Conservation (phyloP, 2,329 filamentous ascomycete genomes). For the Ampelomyces quisqualis region DNA sequence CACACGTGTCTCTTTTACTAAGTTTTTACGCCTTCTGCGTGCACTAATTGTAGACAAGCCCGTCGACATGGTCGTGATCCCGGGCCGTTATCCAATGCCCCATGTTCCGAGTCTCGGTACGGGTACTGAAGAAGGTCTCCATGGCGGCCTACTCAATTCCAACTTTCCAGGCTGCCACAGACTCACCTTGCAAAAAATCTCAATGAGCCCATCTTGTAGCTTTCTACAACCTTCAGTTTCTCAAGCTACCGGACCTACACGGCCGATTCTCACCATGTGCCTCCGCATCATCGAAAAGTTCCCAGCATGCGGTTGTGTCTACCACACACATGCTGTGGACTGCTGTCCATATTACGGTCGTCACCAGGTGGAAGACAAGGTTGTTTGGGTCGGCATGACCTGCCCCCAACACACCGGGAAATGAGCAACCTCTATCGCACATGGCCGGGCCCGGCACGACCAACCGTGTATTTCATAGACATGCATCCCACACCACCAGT, state of each 20-base stretch:
- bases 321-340: constrained; percentile 41
- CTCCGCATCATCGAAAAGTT: constrained; percentile 41
- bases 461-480: too few relatives aligned
- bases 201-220: too few relatives aligned
- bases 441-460: too few relatives aligned
- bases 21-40: background rate
- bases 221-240: too few relatives aligned
- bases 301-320: constrained; percentile 42
- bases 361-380: constrained; percentile 32
- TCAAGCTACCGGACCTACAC: too few relatives aligned
- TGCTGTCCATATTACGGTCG: constrained; percentile 36
- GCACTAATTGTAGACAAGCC: background rate
- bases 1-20: background rate
- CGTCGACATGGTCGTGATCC: constrained; percentile 3
- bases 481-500: too few relatives aligned
- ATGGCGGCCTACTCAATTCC: background rate
- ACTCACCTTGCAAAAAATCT: too few relatives aligned
- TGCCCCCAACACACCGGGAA: constrained; percentile 23
- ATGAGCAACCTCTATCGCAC: too few relatives aligned
- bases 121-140: background rate
- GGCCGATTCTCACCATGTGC: constrained; percentile 32
- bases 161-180: background rate
- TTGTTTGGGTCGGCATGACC: constrained; percentile 35
- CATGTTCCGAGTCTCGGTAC: constrained; percentile 1
- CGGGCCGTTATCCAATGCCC: constrained; percentile 1